phyloP scores from a whole-genome alignment of 768 basidiomycete genomes.

The Boletus vinaceobasis region DNA sequence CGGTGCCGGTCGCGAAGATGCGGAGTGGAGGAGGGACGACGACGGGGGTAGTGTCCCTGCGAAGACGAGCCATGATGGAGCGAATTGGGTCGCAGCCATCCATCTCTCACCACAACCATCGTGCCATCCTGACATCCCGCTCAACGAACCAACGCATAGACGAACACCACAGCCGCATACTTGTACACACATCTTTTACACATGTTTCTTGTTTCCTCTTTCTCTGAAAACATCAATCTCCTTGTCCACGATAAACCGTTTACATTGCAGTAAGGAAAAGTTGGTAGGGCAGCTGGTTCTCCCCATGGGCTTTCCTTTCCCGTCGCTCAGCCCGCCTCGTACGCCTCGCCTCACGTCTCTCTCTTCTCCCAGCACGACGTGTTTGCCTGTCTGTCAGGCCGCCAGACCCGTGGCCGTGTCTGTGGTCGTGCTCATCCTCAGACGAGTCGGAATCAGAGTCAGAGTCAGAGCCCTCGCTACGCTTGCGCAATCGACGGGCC shows the following conservation, averaged over 20 bases:
- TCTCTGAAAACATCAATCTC: too few species aligned
- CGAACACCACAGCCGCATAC: too few species aligned
- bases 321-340: slow-evolving; percentile 12
- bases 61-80: slow-evolving; percentile 26
- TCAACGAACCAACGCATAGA: too few species aligned
- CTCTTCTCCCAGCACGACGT: slow-evolving; percentile 7
- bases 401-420: neutral
- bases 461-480: neutral
- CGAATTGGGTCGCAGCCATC: neutral
- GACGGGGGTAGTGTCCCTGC: slow-evolving; percentile 21
- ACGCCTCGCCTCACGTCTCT: slow-evolving; percentile 15
- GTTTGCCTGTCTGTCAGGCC: neutral
- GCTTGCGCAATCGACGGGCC: slow-evolving; percentile 17
- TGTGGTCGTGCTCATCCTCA: neutral
- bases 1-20: slow-evolving; percentile 74
- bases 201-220: too few species aligned
- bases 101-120: neutral
- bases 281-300: slow-evolving; percentile 19
- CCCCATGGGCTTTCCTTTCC: slow-evolving; percentile 14
- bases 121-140: too few species aligned
- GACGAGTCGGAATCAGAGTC: neutral
- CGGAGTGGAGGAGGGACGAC: slow-evolving; percentile 40
- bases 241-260: too few species aligned
- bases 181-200: too few species aligned
- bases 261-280: slow-evolving; percentile 14